phyloP scores from a whole-genome alignment of 176 grass and related monocot species.

The Hyparrhenia diplandra region DNA sequence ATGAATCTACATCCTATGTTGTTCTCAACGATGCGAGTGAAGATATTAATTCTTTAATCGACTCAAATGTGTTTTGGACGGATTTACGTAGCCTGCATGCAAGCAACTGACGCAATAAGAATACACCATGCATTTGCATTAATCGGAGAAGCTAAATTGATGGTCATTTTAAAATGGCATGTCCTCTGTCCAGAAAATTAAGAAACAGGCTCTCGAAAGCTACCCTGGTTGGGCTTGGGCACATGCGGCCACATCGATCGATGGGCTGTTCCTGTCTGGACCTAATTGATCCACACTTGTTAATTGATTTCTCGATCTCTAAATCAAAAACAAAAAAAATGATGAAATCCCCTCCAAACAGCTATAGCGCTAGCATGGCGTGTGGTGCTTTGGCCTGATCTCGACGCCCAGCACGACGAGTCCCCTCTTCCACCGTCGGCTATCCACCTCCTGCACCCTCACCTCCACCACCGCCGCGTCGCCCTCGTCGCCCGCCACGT shows the following conservation, averaged over 20 bases:
- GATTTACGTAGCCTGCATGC: not conserved
- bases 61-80: too few species aligned
- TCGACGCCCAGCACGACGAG: slow-evolving; percentile 75
- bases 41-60: too few species aligned
- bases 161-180: not conserved
- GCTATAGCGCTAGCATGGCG: not conserved
- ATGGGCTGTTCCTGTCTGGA: not conserved
- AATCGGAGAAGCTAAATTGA: not conserved
- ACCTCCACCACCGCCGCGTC: slow-evolving; percentile 40
- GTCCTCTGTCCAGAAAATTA: not conserved
- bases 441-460: slow-evolving; percentile 32
- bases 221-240: not conserved
- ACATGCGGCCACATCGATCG: too few species aligned
- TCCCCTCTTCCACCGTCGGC: slow-evolving; percentile 54
- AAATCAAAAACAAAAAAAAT: not conserved
- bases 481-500: not conserved
- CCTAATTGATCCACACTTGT: not conserved
- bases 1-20: too few species aligned
- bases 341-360: not conserved
- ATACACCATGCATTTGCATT: not conserved
- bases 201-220: not conserved
- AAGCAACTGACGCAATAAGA: not conserved
- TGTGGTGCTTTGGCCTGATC: slow-evolving; percentile 42
- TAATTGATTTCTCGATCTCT: not conserved
- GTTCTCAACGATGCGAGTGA: too few species aligned